A percentile compares a stretch with the other conserved stretches of the same genome.
phyloP scores from a whole-genome alignment of 257 asterid species.

The Solanum bukasovii region DNA sequence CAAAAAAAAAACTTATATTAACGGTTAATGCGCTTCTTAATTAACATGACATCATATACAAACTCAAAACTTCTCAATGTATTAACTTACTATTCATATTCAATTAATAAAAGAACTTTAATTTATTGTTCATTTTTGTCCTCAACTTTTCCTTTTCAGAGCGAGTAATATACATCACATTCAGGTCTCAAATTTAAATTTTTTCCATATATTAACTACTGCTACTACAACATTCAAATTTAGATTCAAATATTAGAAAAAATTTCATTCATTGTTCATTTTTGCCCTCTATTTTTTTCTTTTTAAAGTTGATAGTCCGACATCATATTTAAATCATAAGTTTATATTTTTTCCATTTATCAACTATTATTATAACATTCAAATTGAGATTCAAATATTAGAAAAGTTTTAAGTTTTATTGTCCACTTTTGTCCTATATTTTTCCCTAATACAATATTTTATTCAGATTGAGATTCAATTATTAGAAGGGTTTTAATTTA shows the following conservation, averaged over 20 bases:
- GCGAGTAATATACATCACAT: not conserved
- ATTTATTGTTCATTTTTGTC: not conserved
- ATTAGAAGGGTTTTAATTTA: no score
- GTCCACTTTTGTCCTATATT: no score
- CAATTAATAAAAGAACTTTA: not conserved
- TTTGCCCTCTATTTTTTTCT: not conserved
- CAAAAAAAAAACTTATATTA: not conserved
- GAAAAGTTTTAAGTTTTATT: not conserved
- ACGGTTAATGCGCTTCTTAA: not conserved
- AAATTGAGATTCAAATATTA: not conserved
- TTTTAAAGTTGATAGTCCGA: not conserved
- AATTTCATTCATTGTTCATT: not conserved
- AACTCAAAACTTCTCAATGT: not conserved
- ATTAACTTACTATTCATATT: not conserved
- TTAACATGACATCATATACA: not conserved
- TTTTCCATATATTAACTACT: not conserved
- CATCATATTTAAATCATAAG: not conserved
- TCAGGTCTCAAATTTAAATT: not conserved
- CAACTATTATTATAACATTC: not conserved
- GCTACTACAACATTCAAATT: not conserved
- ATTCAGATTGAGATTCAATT: no score
- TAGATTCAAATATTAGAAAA: not conserved
- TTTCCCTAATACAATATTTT: no score
- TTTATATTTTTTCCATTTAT: not conserved
- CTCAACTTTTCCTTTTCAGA: not conserved